A percentile compares a stretch with the other conserved stretches of the same genome.
Conservation (phyloP, 352 stramenopile genomes). For the Phytophthora chlamydospora region DNA sequence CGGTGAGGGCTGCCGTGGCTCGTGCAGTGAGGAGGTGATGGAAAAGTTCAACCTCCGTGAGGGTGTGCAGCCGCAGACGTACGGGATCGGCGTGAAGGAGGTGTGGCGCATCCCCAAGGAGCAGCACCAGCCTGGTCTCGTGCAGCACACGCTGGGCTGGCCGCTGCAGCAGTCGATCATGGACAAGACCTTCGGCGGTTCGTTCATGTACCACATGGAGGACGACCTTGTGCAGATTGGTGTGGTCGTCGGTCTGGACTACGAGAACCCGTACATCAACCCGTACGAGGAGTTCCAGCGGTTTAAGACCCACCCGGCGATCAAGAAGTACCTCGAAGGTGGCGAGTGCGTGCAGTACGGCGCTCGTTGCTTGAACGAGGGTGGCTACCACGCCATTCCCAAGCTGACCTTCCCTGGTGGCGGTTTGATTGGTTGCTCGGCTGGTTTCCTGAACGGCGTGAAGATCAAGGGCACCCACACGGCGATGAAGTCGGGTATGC, state of each 20-base stretch:
- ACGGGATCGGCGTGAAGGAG: slow-evolving; percentile 99
- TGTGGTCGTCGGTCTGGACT: slow-evolving; percentile 98
- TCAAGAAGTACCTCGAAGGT: slow-evolving; percentile 94
- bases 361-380: slow-evolving; percentile 94
- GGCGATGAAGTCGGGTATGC: slow-evolving; percentile 98
- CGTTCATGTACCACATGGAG: slow-evolving; percentile 99
- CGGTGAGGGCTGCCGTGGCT: slow-evolving; percentile 97
- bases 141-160: slow-evolving; percentile 99
- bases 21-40: slow-evolving; percentile 97
- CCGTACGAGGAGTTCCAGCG: slow-evolving; percentile 99
- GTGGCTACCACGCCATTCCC: slow-evolving; percentile 97
- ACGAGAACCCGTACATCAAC: slow-evolving; percentile 99
- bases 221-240: slow-evolving; percentile 96
- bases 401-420: slow-evolving; percentile 98
- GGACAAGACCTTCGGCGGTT: slow-evolving; percentile 97
- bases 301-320: slow-evolving; percentile 98
- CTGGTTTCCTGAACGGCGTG: slow-evolving; percentile 98
- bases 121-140: slow-evolving; percentile 93
- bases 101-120: slow-evolving; percentile 93
- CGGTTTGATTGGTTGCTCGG: slow-evolving; percentile 96
- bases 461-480: slow-evolving; percentile 99
- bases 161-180: slow-evolving; percentile 92
- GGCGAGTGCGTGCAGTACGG: slow-evolving; percentile 98
- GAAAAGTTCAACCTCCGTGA: slow-evolving; percentile 95
- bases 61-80: slow-evolving; percentile 94